phyloP scores from a whole-genome alignment of 441 rosid species.

The Eutrema salsugineum region DNA sequence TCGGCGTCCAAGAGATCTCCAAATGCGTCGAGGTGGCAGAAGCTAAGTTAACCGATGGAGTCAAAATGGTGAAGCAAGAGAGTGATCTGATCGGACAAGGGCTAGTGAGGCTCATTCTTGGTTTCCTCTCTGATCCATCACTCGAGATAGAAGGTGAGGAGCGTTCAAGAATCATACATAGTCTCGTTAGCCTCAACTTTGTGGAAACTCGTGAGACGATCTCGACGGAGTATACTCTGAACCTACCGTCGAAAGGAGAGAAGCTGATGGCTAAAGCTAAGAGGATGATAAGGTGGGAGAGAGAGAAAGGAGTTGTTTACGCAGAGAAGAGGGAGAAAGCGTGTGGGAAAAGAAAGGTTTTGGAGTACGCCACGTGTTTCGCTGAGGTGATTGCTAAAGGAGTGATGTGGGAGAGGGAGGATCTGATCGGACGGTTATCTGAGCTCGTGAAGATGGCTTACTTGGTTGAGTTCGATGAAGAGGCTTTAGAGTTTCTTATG shows the following conservation, averaged over 20 bases:
- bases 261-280: slow-evolving; percentile 22
- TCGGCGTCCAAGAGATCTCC: slow-evolving; percentile 59
- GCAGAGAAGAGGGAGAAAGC: slow-evolving; percentile 38
- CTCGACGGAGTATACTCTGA: slow-evolving; percentile 34
- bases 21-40: slow-evolving; percentile 41
- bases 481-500: slow-evolving; percentile 46
- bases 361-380: slow-evolving; percentile 50
- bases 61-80: slow-evolving; percentile 14
- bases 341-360: slow-evolving; percentile 30
- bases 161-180: slow-evolving; percentile 42
- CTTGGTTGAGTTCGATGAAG: slow-evolving; percentile 49
- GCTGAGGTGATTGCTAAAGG: slow-evolving; percentile 53
- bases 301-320: slow-evolving; percentile 39
- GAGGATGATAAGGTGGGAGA: slow-evolving; percentile 58
- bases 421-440: slow-evolving; percentile 36
- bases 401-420: slow-evolving; percentile 54
- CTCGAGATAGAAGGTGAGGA: slow-evolving; percentile 36
- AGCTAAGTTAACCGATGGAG: slow-evolving; percentile 18
- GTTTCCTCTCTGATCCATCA: slow-evolving; percentile 47
- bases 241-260: slow-evolving; percentile 36
- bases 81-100: slow-evolving; percentile 26
- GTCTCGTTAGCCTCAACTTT: slow-evolving; percentile 38
- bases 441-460: slow-evolving; percentile 58
- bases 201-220: slow-evolving; percentile 40
- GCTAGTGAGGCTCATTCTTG: slow-evolving; percentile 50